These are phyloP conservation scores for Didymella arachidicola DNA, from an alignment of 2,329 filamentous ascomycete genomes.

Conservation along the genomic window DNA sequence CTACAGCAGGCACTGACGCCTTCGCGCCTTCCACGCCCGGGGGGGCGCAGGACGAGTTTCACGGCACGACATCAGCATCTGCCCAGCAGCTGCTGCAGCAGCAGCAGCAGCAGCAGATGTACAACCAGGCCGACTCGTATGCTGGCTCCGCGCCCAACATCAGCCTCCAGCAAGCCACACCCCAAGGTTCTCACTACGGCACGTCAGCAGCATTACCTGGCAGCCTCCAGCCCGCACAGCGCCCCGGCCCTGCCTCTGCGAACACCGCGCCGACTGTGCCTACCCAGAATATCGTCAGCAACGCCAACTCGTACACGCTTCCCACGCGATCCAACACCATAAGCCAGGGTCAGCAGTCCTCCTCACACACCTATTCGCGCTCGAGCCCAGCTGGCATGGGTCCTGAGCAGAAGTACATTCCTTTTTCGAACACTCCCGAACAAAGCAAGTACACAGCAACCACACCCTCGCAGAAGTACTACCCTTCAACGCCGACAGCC, in stretches of 20 bases:
- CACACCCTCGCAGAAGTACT: constrained; percentile 66
- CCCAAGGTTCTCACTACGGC: constrained; percentile 57
- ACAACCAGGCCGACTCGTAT: constrained; percentile 60
- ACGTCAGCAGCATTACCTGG: constrained; percentile 61
- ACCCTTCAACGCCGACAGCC: constrained; percentile 59
- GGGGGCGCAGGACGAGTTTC: constrained; percentile 63
- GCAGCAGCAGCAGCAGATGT: constrained; percentile 45
- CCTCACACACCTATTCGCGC: constrained; percentile 71
- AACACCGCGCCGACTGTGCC: constrained; percentile 67
- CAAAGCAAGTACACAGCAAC: constrained; percentile 55
- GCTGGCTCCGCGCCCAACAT: constrained; percentile 61
- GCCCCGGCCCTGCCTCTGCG: constrained; percentile 61
- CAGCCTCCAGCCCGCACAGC: constrained; percentile 63
- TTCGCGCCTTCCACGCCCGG: constrained; percentile 51
- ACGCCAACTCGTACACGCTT: constrained; percentile 67
- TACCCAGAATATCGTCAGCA: constrained; percentile 61
- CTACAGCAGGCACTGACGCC: constrained; percentile 55
- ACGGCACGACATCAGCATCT: constrained; percentile 58
- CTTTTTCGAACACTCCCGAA: constrained; percentile 70
- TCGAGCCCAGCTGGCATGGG: constrained; percentile 77
- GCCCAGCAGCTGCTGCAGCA: constrained; percentile 16
- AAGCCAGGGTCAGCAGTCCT: constrained; percentile 59
- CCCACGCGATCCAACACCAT: constrained; percentile 72
- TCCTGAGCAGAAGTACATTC: constrained; percentile 68
- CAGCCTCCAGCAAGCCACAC: constrained; percentile 66